Conservation (phyloP, 306 rosid species). For the Malus sieversii region DNA sequence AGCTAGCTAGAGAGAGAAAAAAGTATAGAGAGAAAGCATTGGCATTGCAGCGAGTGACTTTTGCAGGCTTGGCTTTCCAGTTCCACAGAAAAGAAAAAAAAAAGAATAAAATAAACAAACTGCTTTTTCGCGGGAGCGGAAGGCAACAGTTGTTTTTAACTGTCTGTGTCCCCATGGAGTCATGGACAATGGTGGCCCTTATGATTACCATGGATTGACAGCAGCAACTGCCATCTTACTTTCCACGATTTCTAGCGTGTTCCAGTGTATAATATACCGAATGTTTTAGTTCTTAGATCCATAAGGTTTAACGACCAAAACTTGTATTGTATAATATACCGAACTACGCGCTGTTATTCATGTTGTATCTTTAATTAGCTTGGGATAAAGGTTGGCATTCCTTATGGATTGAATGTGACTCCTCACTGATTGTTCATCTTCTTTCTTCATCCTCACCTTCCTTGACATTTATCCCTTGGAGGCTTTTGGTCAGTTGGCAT, state of each 20-base stretch:
- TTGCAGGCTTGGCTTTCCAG: constrained; percentile 46
- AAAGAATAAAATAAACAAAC: neutral
- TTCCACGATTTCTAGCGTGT: neutral
- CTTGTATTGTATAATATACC: no score
- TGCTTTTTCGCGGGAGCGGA: constrained; percentile 61
- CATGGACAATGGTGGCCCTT: constrained; percentile 20
- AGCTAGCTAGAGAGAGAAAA: neutral
- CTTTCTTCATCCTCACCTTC: no score
- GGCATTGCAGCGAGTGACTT: neutral
- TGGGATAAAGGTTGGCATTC: no score
- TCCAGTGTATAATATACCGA: no score
- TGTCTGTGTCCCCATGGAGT: constrained; percentile 27
- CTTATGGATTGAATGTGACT: no score
- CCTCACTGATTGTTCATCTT: no score
- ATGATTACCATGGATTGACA: neutral
- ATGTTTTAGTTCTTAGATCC: neutral
- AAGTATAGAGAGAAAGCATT: neutral
- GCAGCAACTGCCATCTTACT: neutral
- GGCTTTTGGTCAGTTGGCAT: no score
- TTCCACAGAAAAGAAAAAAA: constrained; percentile 41
- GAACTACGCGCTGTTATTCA: no score
- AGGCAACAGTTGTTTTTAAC: constrained; percentile 23
- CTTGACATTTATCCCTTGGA: no score
- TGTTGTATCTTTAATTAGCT: no score
- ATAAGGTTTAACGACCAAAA: no score